Base-by-base conservation (phyloP, 768 basidiomycete genomes). In the Leucocoprinus sp. region DNA sequence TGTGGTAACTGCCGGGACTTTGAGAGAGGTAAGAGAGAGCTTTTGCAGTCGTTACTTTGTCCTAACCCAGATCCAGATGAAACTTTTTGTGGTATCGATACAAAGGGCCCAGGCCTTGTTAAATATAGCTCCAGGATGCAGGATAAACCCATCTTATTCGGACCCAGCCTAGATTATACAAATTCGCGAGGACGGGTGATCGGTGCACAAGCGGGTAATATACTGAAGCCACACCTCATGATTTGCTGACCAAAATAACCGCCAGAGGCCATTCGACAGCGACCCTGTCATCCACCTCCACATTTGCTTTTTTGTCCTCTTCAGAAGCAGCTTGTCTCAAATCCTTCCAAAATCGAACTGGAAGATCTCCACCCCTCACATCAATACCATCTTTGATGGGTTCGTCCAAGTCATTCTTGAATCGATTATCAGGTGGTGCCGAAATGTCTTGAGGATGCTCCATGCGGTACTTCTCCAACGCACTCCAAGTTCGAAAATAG, bases 401-500 rank as follows among this genome's bases (percentile, higher is more conserved):
- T 19, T 64, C 58, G 34, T 57, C 48, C 38, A 39, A 35, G 21
- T 48, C 52, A 52, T 9, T 43, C 7, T 64, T 56, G 39, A 69
- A 70, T 27, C 69, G 58, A 3, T 45, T 42, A 50, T 70, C 68
- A 23, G 62, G 57, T 4, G 52, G 38, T n/a, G 42, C 45, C 5
- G 58, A 52, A 35, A 63, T 52, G 54, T 89, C 84, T 23, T 74
- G 68, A 0, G 84, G 83, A 55, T 78, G 71, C 8, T 55, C 55
- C 51, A 84, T 80, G 50, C 78, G 75, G 59, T 74, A 90, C 9
- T 74, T 76, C 49, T 84, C 78, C 39, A 87, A 62, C 1, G 84
- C 65, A 53, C 82, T 86, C 68, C 74, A 82, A 0, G 86, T 87
- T 37, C 76, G 67, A 15, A 91, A 65, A 57, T 89, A 91, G 1